Conservation (phyloP, 768 basidiomycete species). For the Leucocoprinus birnbaumii region DNA sequence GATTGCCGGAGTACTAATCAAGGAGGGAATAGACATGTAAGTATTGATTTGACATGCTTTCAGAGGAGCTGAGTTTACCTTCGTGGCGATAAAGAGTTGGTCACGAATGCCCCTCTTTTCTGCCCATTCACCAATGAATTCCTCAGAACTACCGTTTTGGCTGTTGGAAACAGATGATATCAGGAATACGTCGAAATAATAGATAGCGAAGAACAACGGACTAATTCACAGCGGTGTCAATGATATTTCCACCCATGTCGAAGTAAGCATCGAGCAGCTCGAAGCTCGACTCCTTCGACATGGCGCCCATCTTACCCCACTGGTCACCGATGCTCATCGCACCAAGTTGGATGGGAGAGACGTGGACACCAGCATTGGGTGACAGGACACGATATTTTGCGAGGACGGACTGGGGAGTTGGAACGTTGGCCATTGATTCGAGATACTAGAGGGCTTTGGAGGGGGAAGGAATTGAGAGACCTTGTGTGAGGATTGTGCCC, state of each 20-base stretch:
- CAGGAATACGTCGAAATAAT: not conserved
- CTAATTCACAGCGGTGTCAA: slow-evolving; percentile 45
- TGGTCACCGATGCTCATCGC: slow-evolving; percentile 37
- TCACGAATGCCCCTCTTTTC: slow-evolving; percentile 39
- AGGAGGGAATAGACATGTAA: no score
- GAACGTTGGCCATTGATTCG: slow-evolving; percentile 1
- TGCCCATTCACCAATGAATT: slow-evolving; percentile 49
- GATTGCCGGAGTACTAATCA: slow-evolving; percentile 25
- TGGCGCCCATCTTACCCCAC: slow-evolving; percentile 28
- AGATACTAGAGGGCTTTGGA: not conserved
- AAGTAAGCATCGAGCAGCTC: slow-evolving; percentile 39
- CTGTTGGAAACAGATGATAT: slow-evolving; percentile 16
- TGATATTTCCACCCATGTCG: slow-evolving; percentile 43
- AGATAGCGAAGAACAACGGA: slow-evolving; percentile 12
- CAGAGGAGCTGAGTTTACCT: slow-evolving; percentile 22
- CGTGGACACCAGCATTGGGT: slow-evolving; percentile 30
- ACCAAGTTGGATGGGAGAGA: slow-evolving; percentile 39
- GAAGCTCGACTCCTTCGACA: slow-evolving; percentile 38
- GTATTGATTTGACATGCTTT: no score
- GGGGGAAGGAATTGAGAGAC: no score
- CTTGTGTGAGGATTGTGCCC: no score
- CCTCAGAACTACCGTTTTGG: slow-evolving; percentile 52
- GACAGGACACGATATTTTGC: slow-evolving; percentile 30
- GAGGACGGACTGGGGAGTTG: slow-evolving; percentile 24
- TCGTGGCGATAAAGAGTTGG: slow-evolving; percentile 44